Conservation (phyloP, 306 rosid species). For the Fagus sylvatica region DNA sequence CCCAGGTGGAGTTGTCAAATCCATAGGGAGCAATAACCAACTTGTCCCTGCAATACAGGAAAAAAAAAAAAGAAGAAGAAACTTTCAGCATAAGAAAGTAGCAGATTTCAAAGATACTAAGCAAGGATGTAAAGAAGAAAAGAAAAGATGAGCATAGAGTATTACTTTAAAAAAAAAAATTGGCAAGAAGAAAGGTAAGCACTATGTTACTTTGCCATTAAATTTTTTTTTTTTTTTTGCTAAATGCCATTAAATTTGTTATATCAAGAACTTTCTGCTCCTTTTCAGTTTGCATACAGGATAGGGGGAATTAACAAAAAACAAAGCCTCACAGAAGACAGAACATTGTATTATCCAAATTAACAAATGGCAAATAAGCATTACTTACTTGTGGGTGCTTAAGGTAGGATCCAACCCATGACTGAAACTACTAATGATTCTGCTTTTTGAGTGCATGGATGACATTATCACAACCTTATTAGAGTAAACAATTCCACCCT, state of each 20-base stretch:
- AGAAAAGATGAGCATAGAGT: neutral
- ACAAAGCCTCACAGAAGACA: conserved; percentile 1
- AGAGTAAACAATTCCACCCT: conserved; percentile 92
- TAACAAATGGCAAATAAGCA: conserved; percentile 7
- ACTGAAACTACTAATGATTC: conserved; percentile 50
- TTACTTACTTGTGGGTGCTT: conserved; percentile 60
- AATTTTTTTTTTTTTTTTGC: neutral
- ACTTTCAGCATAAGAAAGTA: neutral
- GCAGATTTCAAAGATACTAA: neutral
- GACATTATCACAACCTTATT: conserved; percentile 72
- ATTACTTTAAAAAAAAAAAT: neutral
- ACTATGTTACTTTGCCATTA: neutral
- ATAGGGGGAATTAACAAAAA: neutral
- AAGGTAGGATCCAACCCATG: conserved; percentile 74
- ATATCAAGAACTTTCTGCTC: neutral
- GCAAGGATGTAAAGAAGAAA: neutral
- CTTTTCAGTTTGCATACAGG: conserved; percentile 8
- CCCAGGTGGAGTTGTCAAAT: conserved; percentile 69
- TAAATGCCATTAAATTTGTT: neutral
- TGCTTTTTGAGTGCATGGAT: conserved; percentile 59
- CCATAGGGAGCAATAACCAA: conserved; percentile 68
- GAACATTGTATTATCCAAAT: conserved; percentile 21
- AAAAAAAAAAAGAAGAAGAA: neutral
- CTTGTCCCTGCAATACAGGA: conserved; percentile 62
- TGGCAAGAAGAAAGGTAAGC: neutral